Evolutionary conservation across 768 basidiomycete species (phyloP), one percentile per base, ranked within the genome.

Genomic region (Rhodotorula graminis): DNA sequence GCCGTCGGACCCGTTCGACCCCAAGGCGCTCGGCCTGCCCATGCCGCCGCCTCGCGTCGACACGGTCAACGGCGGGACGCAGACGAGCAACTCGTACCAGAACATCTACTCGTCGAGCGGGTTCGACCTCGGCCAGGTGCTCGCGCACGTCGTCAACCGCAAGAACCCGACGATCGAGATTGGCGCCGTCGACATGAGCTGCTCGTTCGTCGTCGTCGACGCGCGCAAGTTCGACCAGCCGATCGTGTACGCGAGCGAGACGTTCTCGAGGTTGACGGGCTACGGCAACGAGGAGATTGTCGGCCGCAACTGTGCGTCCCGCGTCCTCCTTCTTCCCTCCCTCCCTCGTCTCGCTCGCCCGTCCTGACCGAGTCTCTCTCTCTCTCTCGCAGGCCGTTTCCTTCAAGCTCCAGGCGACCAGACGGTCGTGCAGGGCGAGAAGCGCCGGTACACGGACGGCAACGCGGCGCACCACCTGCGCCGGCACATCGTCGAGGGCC

Each of bases 121-220:
- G 5, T 96, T 96, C 75, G 95, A 98, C 80, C 84, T 94, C 61
- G 83, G 98, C 59, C 87, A 89, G 42, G 84, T 96, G 57, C 85
- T 98, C 40, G 85, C 89, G 18, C 85, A 91, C 15, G 89, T 98
- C 15, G 88, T 86, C 12, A 85, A 84, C 25, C 86, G 94, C 12
- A 87, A 87, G 1, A 85, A 89, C 77, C 91, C 92, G 2, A 86
- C 83, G 69, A 85, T 97, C 56, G 82, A 84, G 18, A 85, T 98
- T 27, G 95, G 96, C 25, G 92, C 95, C 0, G 91, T 98, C 42
- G 95, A 99, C 81, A 83, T 93, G 71, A 89, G 90, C 12, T 94
- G 92, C 80, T 87, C 89, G n/a, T 99, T 98, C 81, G 85, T 91
- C 77, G 90, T 99, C 53, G 89, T 88, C 57, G 96, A 99, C 80